phyloP scores from a whole-genome alignment of 352 stramenopile genomes.

The Phytophthora multivora region DNA sequence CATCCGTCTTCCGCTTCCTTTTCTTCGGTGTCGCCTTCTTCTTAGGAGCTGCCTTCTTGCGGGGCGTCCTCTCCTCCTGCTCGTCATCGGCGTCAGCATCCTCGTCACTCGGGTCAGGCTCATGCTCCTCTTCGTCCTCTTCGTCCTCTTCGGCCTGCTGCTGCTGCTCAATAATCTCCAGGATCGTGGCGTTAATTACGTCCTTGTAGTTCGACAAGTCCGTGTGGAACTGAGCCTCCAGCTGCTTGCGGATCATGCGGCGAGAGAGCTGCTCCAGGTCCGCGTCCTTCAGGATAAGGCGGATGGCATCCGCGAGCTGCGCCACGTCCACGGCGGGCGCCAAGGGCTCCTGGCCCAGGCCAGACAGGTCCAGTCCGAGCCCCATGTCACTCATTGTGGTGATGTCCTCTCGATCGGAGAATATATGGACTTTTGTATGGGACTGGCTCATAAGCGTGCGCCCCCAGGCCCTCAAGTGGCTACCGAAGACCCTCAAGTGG shows the following conservation, averaged over 20 bases:
- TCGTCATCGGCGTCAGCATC: slow-evolving; percentile 51
- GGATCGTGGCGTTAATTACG: slow-evolving; percentile 83
- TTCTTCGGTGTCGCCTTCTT: slow-evolving; percentile 69
- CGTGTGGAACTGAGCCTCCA: slow-evolving; percentile 77
- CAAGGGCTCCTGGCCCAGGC: slow-evolving; percentile 44
- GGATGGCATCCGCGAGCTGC: slow-evolving; percentile 75
- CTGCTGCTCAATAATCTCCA: slow-evolving; percentile 83
- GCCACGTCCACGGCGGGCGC: slow-evolving; percentile 55
- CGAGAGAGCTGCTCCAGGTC: slow-evolving; percentile 87
- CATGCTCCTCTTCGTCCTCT: slow-evolving; percentile 45
- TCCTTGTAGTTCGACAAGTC: slow-evolving; percentile 85
- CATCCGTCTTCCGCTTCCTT: slow-evolving; percentile 48
- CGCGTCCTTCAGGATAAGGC: slow-evolving; percentile 75
- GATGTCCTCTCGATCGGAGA: slow-evolving; percentile 2
- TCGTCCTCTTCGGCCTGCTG: slow-evolving; percentile 71
- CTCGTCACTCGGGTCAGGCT: slow-evolving; percentile 53
- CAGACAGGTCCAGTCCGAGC: slow-evolving; percentile 64
- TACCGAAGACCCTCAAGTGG: slow-evolving; percentile 1
- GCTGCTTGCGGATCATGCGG: slow-evolving; percentile 88
- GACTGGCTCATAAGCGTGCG: background rate
- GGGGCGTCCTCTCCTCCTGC: slow-evolving; percentile 38
- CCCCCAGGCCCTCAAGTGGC: background rate
- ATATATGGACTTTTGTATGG: slow-evolving; percentile 11
- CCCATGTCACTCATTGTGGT: slow-evolving; percentile 64
- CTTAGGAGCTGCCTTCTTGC: slow-evolving; percentile 43